Percentiles rank a stretch among this genome's conserved stretches.
phyloP scores from a whole-genome alignment of 2,329 filamentous ascomycete species.

The Sporothrix brunneoviolacea region DNA sequence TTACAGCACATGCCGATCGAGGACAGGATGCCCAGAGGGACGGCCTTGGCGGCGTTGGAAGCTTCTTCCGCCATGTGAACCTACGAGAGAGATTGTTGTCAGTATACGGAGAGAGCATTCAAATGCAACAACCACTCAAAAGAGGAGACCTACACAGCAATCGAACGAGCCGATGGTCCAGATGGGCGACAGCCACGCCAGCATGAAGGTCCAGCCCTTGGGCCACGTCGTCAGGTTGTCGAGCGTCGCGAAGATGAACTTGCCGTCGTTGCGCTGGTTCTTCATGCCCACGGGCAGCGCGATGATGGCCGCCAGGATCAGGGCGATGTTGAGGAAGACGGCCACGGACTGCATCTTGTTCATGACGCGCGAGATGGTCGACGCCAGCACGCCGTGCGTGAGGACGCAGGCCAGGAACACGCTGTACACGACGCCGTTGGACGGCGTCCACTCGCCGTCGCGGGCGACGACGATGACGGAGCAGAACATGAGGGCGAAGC shows the following conservation, averaged over 20 bases:
- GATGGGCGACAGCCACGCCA: slow-evolving; percentile 54
- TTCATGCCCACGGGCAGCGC: slow-evolving; percentile 46
- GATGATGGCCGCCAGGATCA: slow-evolving; percentile 50
- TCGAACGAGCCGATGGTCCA: slow-evolving; percentile 56
- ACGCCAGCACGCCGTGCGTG: slow-evolving; percentile 47
- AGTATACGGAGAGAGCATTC: too few relatives aligned
- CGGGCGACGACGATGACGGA: slow-evolving; percentile 51
- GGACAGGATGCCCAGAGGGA: slow-evolving; percentile 51
- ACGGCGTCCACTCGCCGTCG: slow-evolving; percentile 50
- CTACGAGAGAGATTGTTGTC: too few relatives aligned
- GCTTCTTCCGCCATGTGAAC: slow-evolving; percentile 51
- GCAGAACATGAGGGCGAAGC: slow-evolving; percentile 51
- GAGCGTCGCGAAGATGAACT: slow-evolving; percentile 49
- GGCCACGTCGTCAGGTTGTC: slow-evolving; percentile 55
- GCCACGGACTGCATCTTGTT: slow-evolving; percentile 51
- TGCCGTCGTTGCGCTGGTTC: slow-evolving; percentile 32
- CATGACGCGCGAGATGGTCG: slow-evolving; percentile 49
- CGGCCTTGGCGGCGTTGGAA: slow-evolving; percentile 45
- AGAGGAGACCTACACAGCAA: too few relatives aligned
- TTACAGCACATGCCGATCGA: slow-evolving; percentile 42
- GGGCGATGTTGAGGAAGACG: slow-evolving; percentile 47
- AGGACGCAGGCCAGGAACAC: slow-evolving; percentile 50
- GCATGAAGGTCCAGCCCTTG: slow-evolving; percentile 51
- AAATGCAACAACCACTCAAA: too few relatives aligned
- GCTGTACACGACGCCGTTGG: slow-evolving; percentile 49